Evolutionary conservation across 352 stramenopile species (phyloP), one percentile per base, ranked within the genome.

Genomic region (Thraustotheca clavata): DNA sequence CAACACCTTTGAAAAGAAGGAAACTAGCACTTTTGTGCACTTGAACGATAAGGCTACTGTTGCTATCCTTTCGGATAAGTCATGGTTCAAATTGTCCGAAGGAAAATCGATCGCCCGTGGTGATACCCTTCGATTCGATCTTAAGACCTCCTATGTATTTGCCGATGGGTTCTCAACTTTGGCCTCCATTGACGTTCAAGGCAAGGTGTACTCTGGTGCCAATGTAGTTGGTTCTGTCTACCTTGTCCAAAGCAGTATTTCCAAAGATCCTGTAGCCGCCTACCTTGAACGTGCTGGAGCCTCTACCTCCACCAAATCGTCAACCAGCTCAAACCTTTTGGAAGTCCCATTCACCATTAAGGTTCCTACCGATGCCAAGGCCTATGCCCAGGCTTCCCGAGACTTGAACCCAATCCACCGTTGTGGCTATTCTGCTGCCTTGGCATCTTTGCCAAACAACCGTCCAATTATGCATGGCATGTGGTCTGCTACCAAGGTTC

Each of bases 381-480:
- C 65, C 3, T 95, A 95, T 55, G 85, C 87, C 0, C 73, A 88
- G 6, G 84, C 85, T 27, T 94, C 85, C 35, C 79, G 83, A 29
- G 87, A 95, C 52, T 52, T 93, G 68, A 95, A 95, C 69, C 80
- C 87, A 33, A 95, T 95, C 54, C 83, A 95, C 60, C 80, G 86
- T 4, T 92, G 83, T 11, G 73, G 71, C 48, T 88, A 90, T 49
- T 73, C 83, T 16, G 87, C 85, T 0, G 72, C 86, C n/a, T 67
- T 94, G 8, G 85, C 81, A 6, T 75, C 83, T 39, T 73, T 95
- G 48, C 85, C 87, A 16, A 69, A 78, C 14, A 79, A 77, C 20
- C 77, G 80, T 66, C 80, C 87, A 7, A 92, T 95, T 69, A 92
- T 94, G 80, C 85, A 95, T 60, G 87, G 87, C 27, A 74, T 95